Conservation (phyloP, 495 filamentous ascomycete species). For the Penicillium manginii region DNA sequence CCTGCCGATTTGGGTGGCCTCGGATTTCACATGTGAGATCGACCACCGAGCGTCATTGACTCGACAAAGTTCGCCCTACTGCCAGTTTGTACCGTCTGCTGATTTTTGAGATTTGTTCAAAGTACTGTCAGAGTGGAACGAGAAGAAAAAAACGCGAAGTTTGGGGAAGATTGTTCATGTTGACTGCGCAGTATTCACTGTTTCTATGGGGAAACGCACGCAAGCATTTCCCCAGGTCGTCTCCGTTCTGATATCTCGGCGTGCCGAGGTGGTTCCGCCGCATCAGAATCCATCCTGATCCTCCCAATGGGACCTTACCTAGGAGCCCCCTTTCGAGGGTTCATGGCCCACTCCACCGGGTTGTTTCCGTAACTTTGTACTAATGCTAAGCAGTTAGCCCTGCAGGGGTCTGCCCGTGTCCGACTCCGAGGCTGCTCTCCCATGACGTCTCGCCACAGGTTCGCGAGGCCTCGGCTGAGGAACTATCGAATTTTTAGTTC, state of each 20-base stretch:
- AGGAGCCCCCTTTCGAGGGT: slow-evolving; percentile 8
- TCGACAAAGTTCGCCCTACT: slow-evolving; percentile 2
- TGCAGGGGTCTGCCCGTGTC: slow-evolving; percentile 9
- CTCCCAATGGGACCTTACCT: slow-evolving; percentile 5
- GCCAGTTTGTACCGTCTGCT: too few species aligned
- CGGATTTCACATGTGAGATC: slow-evolving; percentile 11
- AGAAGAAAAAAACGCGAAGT: not conserved
- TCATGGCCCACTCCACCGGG: slow-evolving; percentile 19
- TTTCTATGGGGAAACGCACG: too few species aligned
- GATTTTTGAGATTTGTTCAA: not conserved
- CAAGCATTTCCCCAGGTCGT: not conserved
- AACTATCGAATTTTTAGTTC: slow-evolving; percentile 2
- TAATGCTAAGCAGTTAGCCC: not conserved
- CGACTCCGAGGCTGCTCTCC: slow-evolving; percentile 8
- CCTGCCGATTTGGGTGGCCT: not conserved
- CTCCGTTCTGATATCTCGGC: slow-evolving; percentile 9
- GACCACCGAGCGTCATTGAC: slow-evolving; percentile 1
- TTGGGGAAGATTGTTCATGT: too few species aligned
- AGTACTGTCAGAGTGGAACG: not conserved
- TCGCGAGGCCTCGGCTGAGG: slow-evolving; percentile 14
- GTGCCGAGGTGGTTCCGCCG: slow-evolving; percentile 13
- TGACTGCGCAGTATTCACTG: not conserved
- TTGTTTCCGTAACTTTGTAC: slow-evolving; percentile 8
- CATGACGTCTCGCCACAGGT: slow-evolving; percentile 19
- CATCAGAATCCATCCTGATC: not conserved